Base-by-base conservation (phyloP, 495 filamentous ascomycete species). In the Aspergillus asperescens region DNA sequence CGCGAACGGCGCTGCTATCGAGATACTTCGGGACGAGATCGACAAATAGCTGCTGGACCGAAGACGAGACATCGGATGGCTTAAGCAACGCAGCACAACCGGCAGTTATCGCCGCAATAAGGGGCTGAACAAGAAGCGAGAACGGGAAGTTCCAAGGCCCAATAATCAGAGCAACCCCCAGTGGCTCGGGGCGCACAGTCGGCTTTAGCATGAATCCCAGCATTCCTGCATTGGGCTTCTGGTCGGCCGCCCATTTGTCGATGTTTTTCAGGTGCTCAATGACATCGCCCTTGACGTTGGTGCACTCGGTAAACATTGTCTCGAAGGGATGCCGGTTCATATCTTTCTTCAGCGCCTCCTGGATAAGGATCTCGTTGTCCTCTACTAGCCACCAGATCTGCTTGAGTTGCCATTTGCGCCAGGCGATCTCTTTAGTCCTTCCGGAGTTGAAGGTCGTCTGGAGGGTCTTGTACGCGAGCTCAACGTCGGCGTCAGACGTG, bases 141-240 rank as follows among this genome's bases (percentile, higher is more conserved):
- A 92, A 56, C 1, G 91, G 90, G 64, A 87, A 93, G 69, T 96
- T 96, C 77, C 86, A 96, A 31, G 89, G 79, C 61, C 90, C 90
- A 62, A 96, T 91, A 62, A 95, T 83, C 29, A 96, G 73, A 0
- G 88, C 80, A 3, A 82, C 65, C 20, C 91, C 91, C 27, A 95
- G 62, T 4, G 91, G 91, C 52, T 95, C 91, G 6, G 40, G 48
- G 1, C 54, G 48, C 5, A 56, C 54, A 1, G 72, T 80, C 12
- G 89, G 84, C n/a, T 74, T 75, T 59, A 88, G 68, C 20, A 83
- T 23, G 41, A 71, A 69, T 54, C 83, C 86, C 29, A 75, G 72
- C 15, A 82, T 49, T 0, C 45, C 45, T 1, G 45, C 7, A 78
- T 77, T 62, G 8, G 86, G 69, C 38, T 63, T 66, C 59, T 94